Percentiles rank a stretch among this genome's conserved stretches.
Conservation (phyloP, 2,329 filamentous ascomycete genomes). For the Penicillium sp. region DNA sequence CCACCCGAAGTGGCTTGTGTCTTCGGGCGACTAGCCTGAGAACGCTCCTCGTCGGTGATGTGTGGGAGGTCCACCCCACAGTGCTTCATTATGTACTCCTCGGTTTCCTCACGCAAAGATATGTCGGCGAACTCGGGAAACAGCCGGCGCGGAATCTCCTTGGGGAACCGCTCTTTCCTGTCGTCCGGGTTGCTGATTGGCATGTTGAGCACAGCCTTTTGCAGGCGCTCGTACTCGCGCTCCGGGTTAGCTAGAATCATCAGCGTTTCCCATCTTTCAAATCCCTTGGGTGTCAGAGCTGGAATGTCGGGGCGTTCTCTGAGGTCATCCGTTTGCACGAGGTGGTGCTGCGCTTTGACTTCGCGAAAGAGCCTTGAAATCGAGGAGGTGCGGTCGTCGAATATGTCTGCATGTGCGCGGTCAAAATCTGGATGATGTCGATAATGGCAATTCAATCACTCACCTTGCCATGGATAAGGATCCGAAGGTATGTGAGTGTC, state of each 20-base stretch:
- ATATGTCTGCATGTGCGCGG: conserved; percentile 47
- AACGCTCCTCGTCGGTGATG: conserved; percentile 37
- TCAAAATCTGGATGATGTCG: too few relatives aligned
- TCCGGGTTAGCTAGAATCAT: conserved; percentile 75
- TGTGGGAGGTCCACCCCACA: conserved; percentile 48
- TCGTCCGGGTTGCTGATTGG: conserved; percentile 67
- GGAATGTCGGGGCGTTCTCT: conserved; percentile 59
- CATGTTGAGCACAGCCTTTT: conserved; percentile 65
- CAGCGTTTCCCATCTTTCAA: conserved; percentile 67
- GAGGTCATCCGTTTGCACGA: conserved; percentile 54
- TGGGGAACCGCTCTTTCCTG: conserved; percentile 70
- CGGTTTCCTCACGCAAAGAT: conserved; percentile 58
- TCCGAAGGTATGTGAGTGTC: conserved; percentile 64
- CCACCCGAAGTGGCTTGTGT: conserved; percentile 15
- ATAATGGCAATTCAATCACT: too few relatives aligned
- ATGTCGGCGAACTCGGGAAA: conserved; percentile 62
- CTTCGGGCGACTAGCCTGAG: conserved; percentile 31
- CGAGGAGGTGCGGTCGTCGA: conserved; percentile 52
- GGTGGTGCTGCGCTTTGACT: conserved; percentile 59
- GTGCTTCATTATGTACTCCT: conserved; percentile 57
- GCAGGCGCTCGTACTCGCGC: conserved; percentile 67
- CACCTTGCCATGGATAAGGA: conserved; percentile 66
- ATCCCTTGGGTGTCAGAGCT: conserved; percentile 65
- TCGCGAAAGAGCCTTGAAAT: conserved; percentile 59
- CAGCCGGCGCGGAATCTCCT: conserved; percentile 70